Evolutionary conservation across 331 rosid species (phyloP), one percentile per base, ranked within the genome.

Genomic region (Malus hybrid): DNA sequence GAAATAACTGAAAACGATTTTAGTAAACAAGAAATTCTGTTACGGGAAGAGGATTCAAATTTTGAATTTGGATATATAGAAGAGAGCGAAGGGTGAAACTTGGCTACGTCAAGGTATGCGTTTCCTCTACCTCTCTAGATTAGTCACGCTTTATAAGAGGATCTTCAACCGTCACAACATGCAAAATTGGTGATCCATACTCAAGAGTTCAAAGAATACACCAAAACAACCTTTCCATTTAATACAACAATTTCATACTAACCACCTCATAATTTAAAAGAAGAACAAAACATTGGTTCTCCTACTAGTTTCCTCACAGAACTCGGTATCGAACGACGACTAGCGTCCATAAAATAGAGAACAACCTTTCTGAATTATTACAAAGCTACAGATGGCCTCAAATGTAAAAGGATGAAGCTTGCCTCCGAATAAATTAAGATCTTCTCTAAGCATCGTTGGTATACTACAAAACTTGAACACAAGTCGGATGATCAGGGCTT

Each of bases 401-500:
- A 57, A 72, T 4, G 57, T 62, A 10, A 82, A 52, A 66, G 34
- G 36, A 57, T 14, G 29, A 77, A 79, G 73, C 83, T 58, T 68
- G 91, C 90, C 92, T 86, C 84, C 68, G 22, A 44, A 79, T 72
- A 74, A 75, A 70, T 66, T 48, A 71, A 61, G 77, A 84, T 80
- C 82, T 83, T 86, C 77, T 84, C 83, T 76, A 78, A 71, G 39
- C 75, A 79, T 75, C 65, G 2, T 70, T 82, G 64, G 26, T 75
- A 62, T 19, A 6, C 91, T 81, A 82, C 84, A 76, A 79, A 81
- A 81, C 73, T 66, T 68, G 73, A 68, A 72, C 18, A 66, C 78
- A 73, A 69, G 81, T 75, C n/a, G 72, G 75, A 71, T 50, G 73
- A 72, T 94, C 97, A 94, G 52, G 96, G 97, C 83, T 79, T 88